These are phyloP conservation scores for Harrya chromipes DNA, from an alignment of 768 basidiomycete genomes.

Conservation along the genomic window DNA sequence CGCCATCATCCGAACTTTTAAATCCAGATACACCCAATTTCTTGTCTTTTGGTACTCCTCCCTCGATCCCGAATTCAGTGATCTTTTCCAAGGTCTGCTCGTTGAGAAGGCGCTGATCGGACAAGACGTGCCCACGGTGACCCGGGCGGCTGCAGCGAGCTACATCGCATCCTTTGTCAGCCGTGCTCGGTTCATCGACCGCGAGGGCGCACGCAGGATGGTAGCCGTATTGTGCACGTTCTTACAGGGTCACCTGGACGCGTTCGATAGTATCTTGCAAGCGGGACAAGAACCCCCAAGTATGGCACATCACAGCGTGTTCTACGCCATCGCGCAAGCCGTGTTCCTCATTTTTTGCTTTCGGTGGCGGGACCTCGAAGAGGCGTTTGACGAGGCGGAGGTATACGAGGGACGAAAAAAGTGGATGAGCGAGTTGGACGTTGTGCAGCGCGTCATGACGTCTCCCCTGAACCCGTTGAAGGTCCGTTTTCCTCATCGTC, in stretches of 20 bases:
- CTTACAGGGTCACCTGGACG: conserved; percentile 71
- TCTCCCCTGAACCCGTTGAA: conserved; percentile 89
- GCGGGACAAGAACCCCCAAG: conserved; percentile 32
- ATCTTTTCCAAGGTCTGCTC: conserved; percentile 93
- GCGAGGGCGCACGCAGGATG: conserved; percentile 67
- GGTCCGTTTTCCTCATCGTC: conserved; percentile 10
- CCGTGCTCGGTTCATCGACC: conserved; percentile 82
- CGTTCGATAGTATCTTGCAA: conserved; percentile 51
- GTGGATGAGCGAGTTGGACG: conserved; percentile 82
- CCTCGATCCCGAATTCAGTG: conserved; percentile 82
- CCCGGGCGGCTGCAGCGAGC: conserved; percentile 87
- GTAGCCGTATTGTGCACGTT: conserved; percentile 85
- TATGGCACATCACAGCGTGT: conserved; percentile 59
- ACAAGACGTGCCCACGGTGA: conserved; percentile 59
- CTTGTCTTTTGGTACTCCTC: conserved; percentile 95
- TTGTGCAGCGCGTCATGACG: conserved; percentile 75
- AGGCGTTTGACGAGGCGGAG: conserved; percentile 55
- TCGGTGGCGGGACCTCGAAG: conserved; percentile 85
- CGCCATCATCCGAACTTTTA: conserved; percentile 91
- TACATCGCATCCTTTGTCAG: conserved; percentile 93
- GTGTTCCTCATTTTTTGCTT: conserved; percentile 98
- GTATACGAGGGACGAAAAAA: conserved; percentile 51
- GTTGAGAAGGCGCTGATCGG: conserved; percentile 82
- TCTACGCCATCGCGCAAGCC: conserved; percentile 90
- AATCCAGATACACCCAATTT: conserved; percentile 97